These are phyloP conservation scores for Paxillus involutus DNA, from an alignment of 768 basidiomycete genomes.

Conservation along the genomic window DNA sequence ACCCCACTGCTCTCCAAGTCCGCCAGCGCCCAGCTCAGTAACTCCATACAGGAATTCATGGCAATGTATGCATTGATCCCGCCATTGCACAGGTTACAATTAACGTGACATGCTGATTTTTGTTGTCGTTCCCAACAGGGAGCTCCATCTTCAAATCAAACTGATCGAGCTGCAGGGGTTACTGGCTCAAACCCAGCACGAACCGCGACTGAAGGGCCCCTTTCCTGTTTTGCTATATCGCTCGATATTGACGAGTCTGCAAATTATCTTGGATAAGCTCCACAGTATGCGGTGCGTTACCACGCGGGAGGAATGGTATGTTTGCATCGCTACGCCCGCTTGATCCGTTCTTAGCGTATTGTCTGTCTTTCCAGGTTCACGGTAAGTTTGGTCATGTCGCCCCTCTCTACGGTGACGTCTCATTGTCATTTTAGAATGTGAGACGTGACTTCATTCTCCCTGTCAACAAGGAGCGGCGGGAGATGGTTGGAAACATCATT, in stretches of 20 bases:
- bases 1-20: conserved; percentile 34
- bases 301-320: conserved; percentile 89
- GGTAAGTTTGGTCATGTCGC: conserved; percentile 37
- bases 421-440: conserved; percentile 54
- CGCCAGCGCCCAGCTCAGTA: conserved; percentile 45
- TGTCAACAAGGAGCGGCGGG: conserved; percentile 83
- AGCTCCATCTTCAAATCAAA: conserved; percentile 90
- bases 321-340: conserved; percentile 1
- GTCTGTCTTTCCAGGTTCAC: conserved; percentile 59
- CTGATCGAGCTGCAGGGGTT: conserved; percentile 82
- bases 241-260: conserved; percentile 75
- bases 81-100: background rate
- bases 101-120: conserved; percentile 2
- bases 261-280: conserved; percentile 83
- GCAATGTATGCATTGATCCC: conserved; percentile 64
- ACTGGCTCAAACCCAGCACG: conserved; percentile 87
- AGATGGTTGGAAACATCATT: conserved; percentile 95
- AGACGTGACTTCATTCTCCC: conserved; percentile 87
- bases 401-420: background rate
- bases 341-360: conserved; percentile 9
- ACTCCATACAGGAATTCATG: conserved; percentile 86
- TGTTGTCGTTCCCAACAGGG: conserved; percentile 51
- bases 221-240: conserved; percentile 89
- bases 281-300: conserved; percentile 99
- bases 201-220: conserved; percentile 93